Base-by-base conservation (phyloP, 2,329 filamentous ascomycete species). In the Nigrograna mackinnonii region DNA sequence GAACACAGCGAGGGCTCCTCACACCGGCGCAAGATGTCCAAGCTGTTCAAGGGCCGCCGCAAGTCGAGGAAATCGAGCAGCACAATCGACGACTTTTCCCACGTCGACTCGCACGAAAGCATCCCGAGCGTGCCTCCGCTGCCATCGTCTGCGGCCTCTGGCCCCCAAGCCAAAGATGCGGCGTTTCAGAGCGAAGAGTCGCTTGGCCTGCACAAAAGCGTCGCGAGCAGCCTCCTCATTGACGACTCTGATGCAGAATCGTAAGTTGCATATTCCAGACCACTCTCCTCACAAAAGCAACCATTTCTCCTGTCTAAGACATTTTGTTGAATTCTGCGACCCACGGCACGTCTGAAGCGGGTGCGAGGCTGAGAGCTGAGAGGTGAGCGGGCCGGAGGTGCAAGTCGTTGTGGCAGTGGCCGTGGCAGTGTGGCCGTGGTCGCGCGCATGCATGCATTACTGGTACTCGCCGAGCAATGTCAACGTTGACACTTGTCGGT, bases 241-340 rank as follows among this genome's bases (percentile, higher is more conserved):
- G 74, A 78, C 46, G 75, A 79, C 49, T 75, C 73, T 22, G 79
- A 81, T 34, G 51, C 55, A 41, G 74, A 76, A 49, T 46, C 61
- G 75, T 79, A 68, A 75, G 75, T 75, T 49, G 41, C 47, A 46
- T 21, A 49, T 43, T 35, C 24, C n/a, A 28, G 24, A 9, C 24
- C 24, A n/a, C n/a, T n/a, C n/a, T n/a, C n/a, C n/a, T n/a, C n/a
- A n/a, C n/a, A n/a, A n/a, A n/a, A n/a, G n/a, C n/a, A n/a, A n/a
- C n/a, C n/a, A n/a, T n/a, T n/a, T n/a, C n/a, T n/a, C n/a, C n/a
- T n/a, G n/a, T n/a, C n/a, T n/a, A n/a, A n/a, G n/a, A n/a, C n/a
- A n/a, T n/a, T n/a, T n/a, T n/a, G n/a, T n/a, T n/a, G n/a, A n/a
- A n/a, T n/a, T n/a, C n/a, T n/a, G n/a, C n/a, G n/a, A n/a, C n/a